phyloP scores from a whole-genome alignment of 306 rosid species.

The Lablab purpureus region DNA sequence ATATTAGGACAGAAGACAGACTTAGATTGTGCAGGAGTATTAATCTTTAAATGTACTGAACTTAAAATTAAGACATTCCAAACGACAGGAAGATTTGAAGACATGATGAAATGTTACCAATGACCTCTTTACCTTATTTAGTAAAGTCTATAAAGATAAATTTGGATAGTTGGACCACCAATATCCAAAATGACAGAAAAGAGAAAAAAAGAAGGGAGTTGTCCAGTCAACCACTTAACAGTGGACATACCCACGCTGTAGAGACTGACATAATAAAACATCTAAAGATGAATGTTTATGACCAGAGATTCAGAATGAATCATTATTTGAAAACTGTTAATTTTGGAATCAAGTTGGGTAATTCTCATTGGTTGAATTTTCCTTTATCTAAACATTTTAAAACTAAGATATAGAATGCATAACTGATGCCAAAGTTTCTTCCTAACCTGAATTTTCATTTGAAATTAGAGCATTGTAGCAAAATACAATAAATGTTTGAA shows the following conservation, averaged over 20 bases:
- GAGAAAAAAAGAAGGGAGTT: neutral
- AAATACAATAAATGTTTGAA: slow-evolving; percentile 1
- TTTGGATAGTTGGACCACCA: neutral
- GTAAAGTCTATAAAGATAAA: neutral
- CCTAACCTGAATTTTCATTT: neutral
- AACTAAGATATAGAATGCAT: slow-evolving; percentile 16
- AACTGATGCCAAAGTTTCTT: slow-evolving; percentile 15
- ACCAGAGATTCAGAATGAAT: neutral
- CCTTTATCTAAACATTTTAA: slow-evolving; percentile 20
- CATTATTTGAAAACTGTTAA: neutral
- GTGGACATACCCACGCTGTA: neutral
- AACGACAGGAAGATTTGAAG: slow-evolving; percentile 1
- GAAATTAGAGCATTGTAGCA: neutral
- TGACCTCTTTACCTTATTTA: neutral
- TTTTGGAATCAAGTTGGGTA: slow-evolving; percentile 20
- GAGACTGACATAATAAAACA: neutral
- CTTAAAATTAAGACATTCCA: neutral
- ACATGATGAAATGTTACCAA: slow-evolving; percentile 5
- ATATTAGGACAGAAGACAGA: slow-evolving; percentile 4
- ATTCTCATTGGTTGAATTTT: slow-evolving; percentile 1
- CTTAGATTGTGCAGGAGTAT: neutral
- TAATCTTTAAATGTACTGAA: neutral
- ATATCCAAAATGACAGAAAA: neutral
- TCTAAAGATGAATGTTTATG: no score
- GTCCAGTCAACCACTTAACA: slow-evolving; percentile 5